Evolutionary conservation across 148 eudicot species (phyloP), one percentile per base, ranked within the genome.

Genomic region (Gaultheria prostrata): DNA sequence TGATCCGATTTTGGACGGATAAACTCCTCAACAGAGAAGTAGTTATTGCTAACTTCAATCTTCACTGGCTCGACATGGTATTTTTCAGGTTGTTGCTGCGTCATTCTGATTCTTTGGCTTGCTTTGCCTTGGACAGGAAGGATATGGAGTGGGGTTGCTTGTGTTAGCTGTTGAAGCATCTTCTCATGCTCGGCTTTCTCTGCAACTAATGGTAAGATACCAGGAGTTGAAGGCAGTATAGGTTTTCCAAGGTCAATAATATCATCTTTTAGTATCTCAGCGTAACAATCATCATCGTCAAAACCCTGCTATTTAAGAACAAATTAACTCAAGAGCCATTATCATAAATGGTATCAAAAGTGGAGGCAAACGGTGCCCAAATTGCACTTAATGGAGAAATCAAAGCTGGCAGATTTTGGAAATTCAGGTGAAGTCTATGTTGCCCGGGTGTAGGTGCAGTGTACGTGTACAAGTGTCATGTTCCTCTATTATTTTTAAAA

Each of bases 261-360:
- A 76, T 90, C 93, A 48, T 95, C 98, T 18, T 95, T 92, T 88
- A 93, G 67, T 86, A 95, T 95, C 51, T 95, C 98, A 8, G 94
- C 97, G 76, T 86, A 95, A 30, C 91, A 89, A 45, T 95, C 95
- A 7, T 93, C 98, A 67, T 87, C 79, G 0, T 83, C 82, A 28
- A 14, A 13, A 43, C 28, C 85, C 87, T 83, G 86, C 53, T 83
- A 80, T 24, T 7, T 56, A 82, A 59, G 28, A 49, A 75, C 10
- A 14, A 69, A 35, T 14, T 30, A 17, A 56, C 32, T 75, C 54
- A 43, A 15, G 57, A 48, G 59, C 39, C 15, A 76, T 76, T 2
- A 46, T 13, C 3, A 24, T 24, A 3, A 21, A 73, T 46, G 28
- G 49, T 43, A 11, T 14, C n/a, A 46, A 76, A 76, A n/a, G 20